Conservation (phyloP, 768 basidiomycete genomes). For the Boletus rubropictus region DNA sequence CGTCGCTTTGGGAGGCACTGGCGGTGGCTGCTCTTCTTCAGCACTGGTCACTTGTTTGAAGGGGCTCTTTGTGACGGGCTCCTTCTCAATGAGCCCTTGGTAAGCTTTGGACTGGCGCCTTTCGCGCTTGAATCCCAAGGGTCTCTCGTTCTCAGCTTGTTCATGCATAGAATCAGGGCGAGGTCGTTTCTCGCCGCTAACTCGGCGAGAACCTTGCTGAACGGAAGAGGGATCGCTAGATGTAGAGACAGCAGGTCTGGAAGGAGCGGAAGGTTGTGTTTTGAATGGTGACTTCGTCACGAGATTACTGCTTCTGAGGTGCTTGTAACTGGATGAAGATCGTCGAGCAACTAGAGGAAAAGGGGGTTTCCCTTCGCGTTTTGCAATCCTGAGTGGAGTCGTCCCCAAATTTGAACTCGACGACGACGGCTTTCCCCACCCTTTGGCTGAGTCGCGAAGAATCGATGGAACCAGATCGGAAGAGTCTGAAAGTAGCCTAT, state of each 20-base stretch:
- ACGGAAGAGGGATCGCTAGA: constrained; percentile 5
- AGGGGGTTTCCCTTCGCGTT: constrained; percentile 49
- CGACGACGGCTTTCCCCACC: constrained; percentile 48
- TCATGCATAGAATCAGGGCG: constrained; percentile 68
- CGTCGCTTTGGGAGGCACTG: constrained; percentile 22
- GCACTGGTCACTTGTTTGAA: constrained; percentile 42
- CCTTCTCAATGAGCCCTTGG: constrained; percentile 66
- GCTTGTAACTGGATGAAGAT: constrained; percentile 72
- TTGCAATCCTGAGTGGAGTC: constrained; percentile 70
- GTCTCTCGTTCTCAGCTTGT: constrained; percentile 67
- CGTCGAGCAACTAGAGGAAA: constrained; percentile 59
- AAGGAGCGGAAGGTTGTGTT: constrained; percentile 51
- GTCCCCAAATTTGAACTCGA: constrained; percentile 31
- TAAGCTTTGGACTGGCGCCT: constrained; percentile 71
- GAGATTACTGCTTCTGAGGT: constrained; percentile 69
- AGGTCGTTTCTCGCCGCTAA: constrained; percentile 75
- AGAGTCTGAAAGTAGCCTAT: constrained; percentile 57
- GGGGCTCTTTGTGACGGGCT: constrained; percentile 79
- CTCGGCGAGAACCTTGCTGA: constrained; percentile 35
- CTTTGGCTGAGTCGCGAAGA: constrained; percentile 57
- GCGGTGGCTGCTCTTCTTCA: constrained; percentile 29
- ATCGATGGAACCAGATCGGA: constrained; percentile 61
- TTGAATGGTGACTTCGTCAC: constrained; percentile 87
- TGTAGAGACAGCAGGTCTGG: constrained; percentile 22
- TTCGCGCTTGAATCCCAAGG: constrained; percentile 63